Conservation (phyloP, 2,329 filamentous ascomycete genomes). For the Penicillium verrucosum region DNA sequence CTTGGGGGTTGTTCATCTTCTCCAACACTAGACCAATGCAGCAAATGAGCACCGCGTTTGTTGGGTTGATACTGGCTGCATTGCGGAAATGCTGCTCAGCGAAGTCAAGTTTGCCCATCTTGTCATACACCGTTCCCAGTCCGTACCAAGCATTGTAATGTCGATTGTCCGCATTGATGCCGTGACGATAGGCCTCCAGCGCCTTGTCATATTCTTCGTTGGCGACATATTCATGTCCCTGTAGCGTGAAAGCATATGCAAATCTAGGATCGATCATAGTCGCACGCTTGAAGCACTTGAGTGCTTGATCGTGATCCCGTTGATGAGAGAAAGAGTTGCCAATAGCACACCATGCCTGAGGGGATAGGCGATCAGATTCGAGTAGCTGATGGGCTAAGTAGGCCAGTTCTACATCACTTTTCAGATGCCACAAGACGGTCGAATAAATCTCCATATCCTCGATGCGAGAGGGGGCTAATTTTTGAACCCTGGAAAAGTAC, state of each 20-base stretch:
- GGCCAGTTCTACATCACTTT: constrained; percentile 84
- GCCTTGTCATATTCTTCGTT: constrained; percentile 99
- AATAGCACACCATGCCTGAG: constrained; percentile 92
- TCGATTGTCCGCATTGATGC: constrained; percentile 78
- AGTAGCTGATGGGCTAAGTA: constrained; percentile 88
- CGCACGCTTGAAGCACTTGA: constrained; percentile 90
- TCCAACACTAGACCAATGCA: constrained; percentile 89
- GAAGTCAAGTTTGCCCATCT: constrained; percentile 84
- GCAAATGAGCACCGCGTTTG: constrained; percentile 86
- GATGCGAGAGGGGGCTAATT: constrained; percentile 74
- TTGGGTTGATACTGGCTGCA: constrained; percentile 85
- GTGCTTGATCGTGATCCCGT: constrained; percentile 88
- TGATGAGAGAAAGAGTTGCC: constrained; percentile 93
- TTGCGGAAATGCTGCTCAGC: constrained; percentile 88
- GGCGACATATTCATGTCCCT: constrained; percentile 91
- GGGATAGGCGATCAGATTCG: constrained; percentile 81
- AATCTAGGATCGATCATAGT: constrained; percentile 87
- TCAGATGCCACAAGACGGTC: constrained; percentile 97
- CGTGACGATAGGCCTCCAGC: constrained; percentile 77
- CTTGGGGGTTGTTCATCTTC: constrained; percentile 76
- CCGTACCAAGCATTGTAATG: constrained; percentile 99
- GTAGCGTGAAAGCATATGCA: constrained; percentile 91
- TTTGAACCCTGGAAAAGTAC: constrained; percentile 74
- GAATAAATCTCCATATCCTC: constrained; percentile 99
- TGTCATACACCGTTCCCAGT: constrained; percentile 75